Evolutionary conservation across 495 filamentous ascomycete species (phyloP), one percentile per base, ranked within the genome.

Genomic region (Daldinia childiae): DNA sequence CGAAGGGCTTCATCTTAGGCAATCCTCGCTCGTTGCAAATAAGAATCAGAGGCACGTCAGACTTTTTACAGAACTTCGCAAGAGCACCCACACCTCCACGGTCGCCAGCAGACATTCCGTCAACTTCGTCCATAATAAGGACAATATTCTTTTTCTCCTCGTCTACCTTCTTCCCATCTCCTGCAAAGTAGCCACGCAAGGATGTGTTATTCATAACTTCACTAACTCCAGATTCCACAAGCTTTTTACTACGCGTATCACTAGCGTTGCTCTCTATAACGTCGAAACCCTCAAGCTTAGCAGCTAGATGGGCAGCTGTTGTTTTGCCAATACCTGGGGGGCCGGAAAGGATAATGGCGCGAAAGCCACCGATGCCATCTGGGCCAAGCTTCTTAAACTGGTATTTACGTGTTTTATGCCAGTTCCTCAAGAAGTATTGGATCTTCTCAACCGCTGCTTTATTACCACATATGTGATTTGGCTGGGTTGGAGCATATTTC

Each of bases 1-100:
- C 93, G 75, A 99, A 98, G 0, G 95, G 95, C 81, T 93, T 98
- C 95, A 99, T 98, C 85, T 99, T 99, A 38, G 90, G 95, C 57
- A 92, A 81, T 65, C 85, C 90, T 68, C 95, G 90, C 74, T 99
- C 95, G 75, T 99, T 99, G 85, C 96, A 99, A 72, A 99, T 97
- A 36, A 98, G 85, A 66, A 99, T 98, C 71, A 99, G 91, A 0
- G 95, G 95, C 30, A 99, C 90, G 70, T 93, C 90, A 0, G 93
- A 93, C 84, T 96, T 98, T 82, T 91, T 97, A 82, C 94, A 97
- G 48, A 98, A 88, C 54, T 93, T 90, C 55, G 95, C 95, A 39
- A 99, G 84, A 34, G 96, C 95, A 21, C 94, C 95, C 43, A 99
- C 96, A 76, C 95, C 95, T 70, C 95, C 95, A 48, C 95, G 89